Conservation (phyloP, 176 grass and related monocot species). For the Secale cereale region DNA sequence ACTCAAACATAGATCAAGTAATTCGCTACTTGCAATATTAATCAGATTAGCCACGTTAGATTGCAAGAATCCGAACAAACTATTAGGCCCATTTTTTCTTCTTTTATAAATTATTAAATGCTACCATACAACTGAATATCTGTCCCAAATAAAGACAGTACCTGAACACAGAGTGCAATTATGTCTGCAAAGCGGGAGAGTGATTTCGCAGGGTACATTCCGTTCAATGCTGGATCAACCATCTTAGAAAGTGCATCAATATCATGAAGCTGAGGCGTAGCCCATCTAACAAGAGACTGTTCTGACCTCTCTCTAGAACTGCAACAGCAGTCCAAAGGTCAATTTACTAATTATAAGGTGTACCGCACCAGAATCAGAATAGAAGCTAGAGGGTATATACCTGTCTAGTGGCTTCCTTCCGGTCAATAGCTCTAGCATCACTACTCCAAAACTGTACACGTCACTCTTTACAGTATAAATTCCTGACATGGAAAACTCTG, state of each 20-base stretch:
- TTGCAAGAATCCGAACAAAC: neutral
- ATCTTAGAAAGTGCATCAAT: slow-evolving; percentile 95
- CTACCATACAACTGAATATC: neutral
- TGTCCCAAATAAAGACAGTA: slow-evolving; percentile 25
- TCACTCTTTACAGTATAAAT: slow-evolving; percentile 95
- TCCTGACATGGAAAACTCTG: slow-evolving; percentile 97
- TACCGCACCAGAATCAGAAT: neutral
- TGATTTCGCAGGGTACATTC: slow-evolving; percentile 98
- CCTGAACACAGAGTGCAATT: slow-evolving; percentile 96
- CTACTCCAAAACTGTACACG: slow-evolving; percentile 98
- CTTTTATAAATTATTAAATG: neutral
- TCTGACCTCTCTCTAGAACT: slow-evolving; percentile 89
- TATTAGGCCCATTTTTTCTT: neutral
- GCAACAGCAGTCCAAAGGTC: slow-evolving; percentile 20
- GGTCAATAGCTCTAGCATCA: slow-evolving; percentile 96
- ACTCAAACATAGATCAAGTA: neutral
- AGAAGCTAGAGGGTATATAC: slow-evolving; percentile 33
- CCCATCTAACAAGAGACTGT: slow-evolving; percentile 98
- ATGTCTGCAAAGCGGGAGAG: slow-evolving; percentile 95
- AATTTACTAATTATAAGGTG: neutral
- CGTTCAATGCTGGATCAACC: slow-evolving; percentile 94
- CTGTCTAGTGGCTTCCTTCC: slow-evolving; percentile 94
- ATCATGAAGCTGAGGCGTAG: slow-evolving; percentile 96
- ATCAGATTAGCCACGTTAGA: neutral
- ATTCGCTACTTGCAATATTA: neutral